Base-by-base conservation (phyloP, 441 rosid species). In the Mallotus repandus region DNA sequence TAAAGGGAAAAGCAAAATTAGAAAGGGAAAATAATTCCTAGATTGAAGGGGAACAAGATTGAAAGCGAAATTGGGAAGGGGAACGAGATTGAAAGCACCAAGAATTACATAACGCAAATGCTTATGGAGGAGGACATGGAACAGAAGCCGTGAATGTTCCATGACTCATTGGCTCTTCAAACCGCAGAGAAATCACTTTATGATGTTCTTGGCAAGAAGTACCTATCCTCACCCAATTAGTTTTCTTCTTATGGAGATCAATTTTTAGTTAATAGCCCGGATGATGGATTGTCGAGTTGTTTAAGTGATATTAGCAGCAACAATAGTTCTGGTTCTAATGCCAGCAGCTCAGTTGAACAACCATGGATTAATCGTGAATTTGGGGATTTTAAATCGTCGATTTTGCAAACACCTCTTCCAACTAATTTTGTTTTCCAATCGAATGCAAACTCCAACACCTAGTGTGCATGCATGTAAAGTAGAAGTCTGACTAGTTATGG, bases 101-200 rank as follows among this genome's bases (percentile, higher is more conserved):
- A 25, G 29, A 25, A 25, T 25, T 94, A 89, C 78, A 90, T 94
- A 68, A 89, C 73, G 48, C 85, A 93, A 85, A 85, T 90, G 80
- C 94, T 93, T 45, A 79, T 90, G 94, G 98, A 91, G 78, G 96
- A 91, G 84, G 86, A 91, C 80, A 81, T 83, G 83, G 96, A 78
- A 19, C 87, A 83, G 77, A 89, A 82, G n/a, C 85, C 94, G 0
- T 85, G 85, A 43, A 86, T 89, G 96, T 88, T 89, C 69, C 86
- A 82, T 46, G 96, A 91, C 21, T 80, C 96, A 0, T 76, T 88
- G 69, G 96, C 93, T 57, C 90, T 93, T 72, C 90, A 87, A 59
- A 86, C 85, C 66, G 89, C 97, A 0, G 92, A 91, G 78, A 88
- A 81, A 66, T 87, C 91, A 73, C 78, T 93, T 10, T 85, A 79